These are phyloP conservation scores for Ophioceras dolichostomum DNA, from an alignment of 2,329 filamentous ascomycete species.

Conservation along the genomic window DNA sequence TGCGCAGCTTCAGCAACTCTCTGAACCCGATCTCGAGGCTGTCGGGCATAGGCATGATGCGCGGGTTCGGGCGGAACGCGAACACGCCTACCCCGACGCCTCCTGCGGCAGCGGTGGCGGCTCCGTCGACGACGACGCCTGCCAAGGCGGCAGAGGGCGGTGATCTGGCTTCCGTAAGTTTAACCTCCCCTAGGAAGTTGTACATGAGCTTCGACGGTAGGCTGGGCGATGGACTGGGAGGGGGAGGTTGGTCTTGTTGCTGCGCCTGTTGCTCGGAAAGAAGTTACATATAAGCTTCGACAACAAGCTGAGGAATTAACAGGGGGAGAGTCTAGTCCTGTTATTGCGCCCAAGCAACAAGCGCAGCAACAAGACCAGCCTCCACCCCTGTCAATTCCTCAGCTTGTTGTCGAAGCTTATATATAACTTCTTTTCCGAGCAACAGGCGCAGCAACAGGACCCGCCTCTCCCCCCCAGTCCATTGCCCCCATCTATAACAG, in stretches of 20 bases:
- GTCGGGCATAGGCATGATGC: slow-evolving; percentile 60
- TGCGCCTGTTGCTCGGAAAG: no score
- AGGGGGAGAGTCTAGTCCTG: no score
- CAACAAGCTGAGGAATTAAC: no score
- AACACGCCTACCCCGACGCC: slow-evolving; percentile 25
- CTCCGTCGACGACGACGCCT: slow-evolving; percentile 19
- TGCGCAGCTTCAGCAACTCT: slow-evolving; percentile 68
- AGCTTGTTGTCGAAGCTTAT: no score
- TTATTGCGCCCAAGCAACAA: no score
- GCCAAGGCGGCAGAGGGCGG: slow-evolving; percentile 28
- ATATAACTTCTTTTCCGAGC: no score
- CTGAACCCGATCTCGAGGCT: slow-evolving; percentile 76
- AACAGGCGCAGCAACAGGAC: background rate
- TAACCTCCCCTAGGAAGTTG: no score
- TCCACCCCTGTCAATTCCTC: no score
- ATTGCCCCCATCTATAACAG: background rate
- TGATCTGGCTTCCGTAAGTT: slow-evolving; percentile 43
- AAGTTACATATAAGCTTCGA: no score
- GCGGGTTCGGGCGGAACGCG: slow-evolving; percentile 55
- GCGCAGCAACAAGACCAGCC: no score
- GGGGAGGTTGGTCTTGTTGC: background rate
- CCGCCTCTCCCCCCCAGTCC: background rate
- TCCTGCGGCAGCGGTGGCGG: background rate
- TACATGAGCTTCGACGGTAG: no score
- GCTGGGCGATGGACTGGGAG: background rate